Percentiles rank a stretch among this genome's conserved stretches.
Conservation (phyloP, 371 early-diverging fungal genomes). For the Massospora cicadina region DNA sequence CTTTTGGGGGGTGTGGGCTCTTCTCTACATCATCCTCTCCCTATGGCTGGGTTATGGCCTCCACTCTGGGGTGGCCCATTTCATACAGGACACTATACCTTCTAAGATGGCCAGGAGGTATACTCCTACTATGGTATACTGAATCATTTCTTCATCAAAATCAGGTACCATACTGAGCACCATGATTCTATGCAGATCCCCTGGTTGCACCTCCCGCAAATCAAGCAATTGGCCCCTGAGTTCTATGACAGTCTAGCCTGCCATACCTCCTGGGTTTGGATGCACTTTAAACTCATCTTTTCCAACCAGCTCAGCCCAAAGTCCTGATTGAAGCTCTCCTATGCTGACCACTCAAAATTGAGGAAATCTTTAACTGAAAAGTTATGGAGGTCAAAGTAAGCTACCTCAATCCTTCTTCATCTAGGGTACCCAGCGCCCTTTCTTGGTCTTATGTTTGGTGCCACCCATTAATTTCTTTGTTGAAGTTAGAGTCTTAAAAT, state of each 20-base stretch:
- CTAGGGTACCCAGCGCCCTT: too few species aligned
- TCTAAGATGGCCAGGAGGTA: conserved; percentile 88
- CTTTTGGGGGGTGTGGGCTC: conserved; percentile 44
- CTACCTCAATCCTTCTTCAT: too few species aligned
- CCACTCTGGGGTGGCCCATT: conserved; percentile 83
- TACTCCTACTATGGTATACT: conserved; percentile 92
- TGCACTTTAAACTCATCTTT: conserved; percentile 11
- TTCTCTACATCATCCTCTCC: conserved; percentile 55
- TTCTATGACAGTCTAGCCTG: conserved; percentile 73
- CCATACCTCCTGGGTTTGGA: conserved; percentile 70
- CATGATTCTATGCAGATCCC: conserved; percentile 79
- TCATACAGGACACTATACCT: conserved; percentile 96
- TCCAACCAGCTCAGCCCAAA: conserved; percentile 1
- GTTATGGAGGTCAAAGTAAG: too few species aligned
- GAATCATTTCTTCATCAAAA: conserved; percentile 68
- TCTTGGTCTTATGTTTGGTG: too few species aligned
- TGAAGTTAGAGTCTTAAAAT: too few species aligned
- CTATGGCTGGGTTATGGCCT: conserved; percentile 79
- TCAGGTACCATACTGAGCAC: conserved; percentile 95
- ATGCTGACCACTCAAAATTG: background rate
- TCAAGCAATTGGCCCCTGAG: conserved; percentile 68
- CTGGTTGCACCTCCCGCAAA: conserved; percentile 71
- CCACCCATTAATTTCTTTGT: too few species aligned
- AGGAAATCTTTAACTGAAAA: background rate
- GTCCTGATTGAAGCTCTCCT: background rate